Conservation (phyloP, 352 stramenopile species). For the Phytophthora brassicae region DNA sequence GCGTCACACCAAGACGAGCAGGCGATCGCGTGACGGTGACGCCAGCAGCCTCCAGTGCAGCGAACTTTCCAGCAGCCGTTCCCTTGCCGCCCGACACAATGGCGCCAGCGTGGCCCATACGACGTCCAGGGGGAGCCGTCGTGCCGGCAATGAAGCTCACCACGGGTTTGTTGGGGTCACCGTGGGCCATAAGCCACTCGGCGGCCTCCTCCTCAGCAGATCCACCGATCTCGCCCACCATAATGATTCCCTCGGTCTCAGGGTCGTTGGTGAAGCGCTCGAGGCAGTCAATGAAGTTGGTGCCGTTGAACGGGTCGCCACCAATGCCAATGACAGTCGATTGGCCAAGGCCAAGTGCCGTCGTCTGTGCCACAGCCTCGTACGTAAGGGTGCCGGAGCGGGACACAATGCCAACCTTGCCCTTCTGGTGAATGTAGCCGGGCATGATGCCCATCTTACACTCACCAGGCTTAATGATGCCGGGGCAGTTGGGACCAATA, state of each 20-base stretch:
- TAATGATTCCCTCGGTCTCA: conserved; percentile 99
- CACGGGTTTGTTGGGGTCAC: conserved; percentile 98
- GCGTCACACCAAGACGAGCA: conserved; percentile 95
- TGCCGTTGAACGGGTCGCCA: conserved; percentile 99
- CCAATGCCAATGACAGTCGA: conserved; percentile 99
- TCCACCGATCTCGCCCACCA: conserved; percentile 99
- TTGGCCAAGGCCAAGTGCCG: conserved; percentile 95
- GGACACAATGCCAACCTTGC: conserved; percentile 99
- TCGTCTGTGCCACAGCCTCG: conserved; percentile 99
- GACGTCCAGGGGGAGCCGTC: conserved; percentile 96
- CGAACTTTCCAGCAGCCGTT: conserved; percentile 97
- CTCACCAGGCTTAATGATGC: conserved; percentile 99
- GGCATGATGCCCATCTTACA: conserved; percentile 99
- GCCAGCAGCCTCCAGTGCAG: conserved; percentile 93
- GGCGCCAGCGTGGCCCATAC: conserved; percentile 99
- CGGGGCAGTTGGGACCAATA: conserved; percentile 99
- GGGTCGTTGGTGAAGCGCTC: conserved; percentile 99
- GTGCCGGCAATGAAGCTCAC: conserved; percentile 99
- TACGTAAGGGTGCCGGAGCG: conserved; percentile 98
- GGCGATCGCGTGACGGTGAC: conserved; percentile 97
- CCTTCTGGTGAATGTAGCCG: conserved; percentile 98
- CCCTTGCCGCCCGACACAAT: conserved; percentile 99
- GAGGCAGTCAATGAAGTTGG: conserved; percentile 99
- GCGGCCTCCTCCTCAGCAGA: conserved; percentile 98
- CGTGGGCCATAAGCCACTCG: conserved; percentile 97